phyloP scores from a whole-genome alignment of 2,329 filamentous ascomycete genomes.

The Talaromyces sp. region DNA sequence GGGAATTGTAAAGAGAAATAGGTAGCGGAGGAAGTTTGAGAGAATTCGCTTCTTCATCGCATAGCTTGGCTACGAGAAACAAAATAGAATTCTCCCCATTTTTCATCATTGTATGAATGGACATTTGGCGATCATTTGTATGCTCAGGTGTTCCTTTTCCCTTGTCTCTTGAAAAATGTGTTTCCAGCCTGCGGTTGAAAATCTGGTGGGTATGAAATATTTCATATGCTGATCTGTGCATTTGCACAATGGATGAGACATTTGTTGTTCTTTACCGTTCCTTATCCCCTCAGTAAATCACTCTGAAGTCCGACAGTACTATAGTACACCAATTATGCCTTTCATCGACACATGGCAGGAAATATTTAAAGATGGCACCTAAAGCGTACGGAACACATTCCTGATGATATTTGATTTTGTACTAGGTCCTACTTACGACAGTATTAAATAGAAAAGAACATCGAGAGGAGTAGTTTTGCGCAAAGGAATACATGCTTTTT shows the following conservation, averaged over 20 bases:
- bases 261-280: background rate
- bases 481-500: background rate
- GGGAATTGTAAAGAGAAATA: background rate
- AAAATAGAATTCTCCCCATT: constrained; percentile 16
- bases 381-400: too few relatives aligned
- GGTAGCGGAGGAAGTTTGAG: constrained; percentile 3
- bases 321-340: too few relatives aligned
- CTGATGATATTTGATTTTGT: background rate
- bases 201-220: constrained; percentile 11
- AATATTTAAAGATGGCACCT: background rate
- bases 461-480: background rate
- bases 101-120: constrained; percentile 16
- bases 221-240: background rate
- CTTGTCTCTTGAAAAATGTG: background rate
- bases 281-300: background rate
- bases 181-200: background rate
- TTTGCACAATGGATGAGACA: background rate
- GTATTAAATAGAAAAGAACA: background rate
- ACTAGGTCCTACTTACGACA: background rate
- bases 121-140: background rate
- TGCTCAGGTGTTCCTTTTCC: background rate
- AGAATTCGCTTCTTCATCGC: constrained; percentile 7
- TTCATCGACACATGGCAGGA: background rate
- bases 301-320: background rate
- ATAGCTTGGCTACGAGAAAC: constrained; percentile 9